Evolutionary conservation across 2,329 filamentous ascomycete genomes (phyloP), one percentile per base, ranked within the genome.

Genomic region (Neopestalotiopsis clavispora): DNA sequence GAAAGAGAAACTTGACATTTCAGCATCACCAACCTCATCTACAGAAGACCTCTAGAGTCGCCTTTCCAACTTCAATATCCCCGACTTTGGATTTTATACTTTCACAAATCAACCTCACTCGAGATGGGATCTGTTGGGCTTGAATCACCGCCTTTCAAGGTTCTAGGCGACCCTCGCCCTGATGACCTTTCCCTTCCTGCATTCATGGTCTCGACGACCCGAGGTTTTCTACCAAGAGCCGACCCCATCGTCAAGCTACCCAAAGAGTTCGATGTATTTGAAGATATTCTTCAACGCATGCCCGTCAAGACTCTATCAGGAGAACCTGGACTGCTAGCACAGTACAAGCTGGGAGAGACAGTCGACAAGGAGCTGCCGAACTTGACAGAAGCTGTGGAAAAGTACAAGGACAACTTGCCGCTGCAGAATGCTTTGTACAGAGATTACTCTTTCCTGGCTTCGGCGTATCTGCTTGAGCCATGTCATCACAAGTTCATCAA

Each of bases 361-460:
- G 90, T 97, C 61, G 83, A 91, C 72, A 83, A 84, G n/a, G 89
- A 91, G 71, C 87, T 98, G 62, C 92, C 93, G 17, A 93, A 97
- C 79, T 84, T 97, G 61, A 93, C 92, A 1, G 85, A 85, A 4
- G 86, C 89, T 72, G 87, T 97, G 68, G 91, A 96, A 76, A 89
- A 89, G 80, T 91, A 92, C 74, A 85, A 87, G 74, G 84, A 90
- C 70, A 91, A 97, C 80, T 85, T 95, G 57, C 91, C 92, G 17
- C 83, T 94, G 69, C 90, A 97, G 84, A 96, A 95, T 75, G 94
- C 94, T 42, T 83, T 97, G 64, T 97, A 97, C 80, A 88, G 95
- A 23, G 95, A 98, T 83, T 98, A 97, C 80, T 93, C 92, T n/a
- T 98, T 97, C 85, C 83, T 97, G 40, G 92, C 94, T 4, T 97